Evolutionary conservation across 352 stramenopile genomes (phyloP).

Genomic region (Thalassiosira exigua): DNA sequence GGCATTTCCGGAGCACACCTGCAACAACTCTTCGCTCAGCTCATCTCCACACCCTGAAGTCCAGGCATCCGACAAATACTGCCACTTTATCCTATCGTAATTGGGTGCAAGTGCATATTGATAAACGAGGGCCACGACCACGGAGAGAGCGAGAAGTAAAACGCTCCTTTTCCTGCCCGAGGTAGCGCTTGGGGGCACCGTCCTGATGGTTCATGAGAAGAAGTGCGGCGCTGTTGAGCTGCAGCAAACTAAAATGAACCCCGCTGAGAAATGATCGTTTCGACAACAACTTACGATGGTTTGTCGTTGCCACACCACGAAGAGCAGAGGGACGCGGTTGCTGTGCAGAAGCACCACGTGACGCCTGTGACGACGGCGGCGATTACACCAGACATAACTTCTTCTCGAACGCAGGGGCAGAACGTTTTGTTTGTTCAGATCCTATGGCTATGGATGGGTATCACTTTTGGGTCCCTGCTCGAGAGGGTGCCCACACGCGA

Average conservation of each 20-base stretch:
- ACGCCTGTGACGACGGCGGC: conserved; percentile 32
- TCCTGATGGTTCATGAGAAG: conserved; percentile 24
- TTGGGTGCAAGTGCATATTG: conserved; percentile 82
- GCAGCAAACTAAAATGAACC: too few species aligned
- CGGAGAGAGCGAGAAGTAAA: conserved; percentile 77
- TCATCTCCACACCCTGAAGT: conserved; percentile 62
- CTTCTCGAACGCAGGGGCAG: too few species aligned
- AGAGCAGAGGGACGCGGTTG: conserved; percentile 60
- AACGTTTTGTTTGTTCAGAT: too few species aligned
- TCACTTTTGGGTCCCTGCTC: not conserved
- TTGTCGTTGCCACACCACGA: conserved; percentile 84
- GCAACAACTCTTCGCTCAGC: conserved; percentile 49
- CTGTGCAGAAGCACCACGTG: conserved; percentile 77
- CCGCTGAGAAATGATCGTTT: too few species aligned
- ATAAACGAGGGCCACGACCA: conserved; percentile 79
- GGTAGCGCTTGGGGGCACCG: conserved; percentile 57
- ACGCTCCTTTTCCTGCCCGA: conserved; percentile 84
- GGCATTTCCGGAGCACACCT: conserved; percentile 78
- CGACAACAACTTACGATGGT: conserved; percentile 51
- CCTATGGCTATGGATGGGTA: too few species aligned
- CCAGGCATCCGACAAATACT: conserved; percentile 70
- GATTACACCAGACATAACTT: conserved; percentile 40
- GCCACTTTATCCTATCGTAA: conserved; percentile 47
- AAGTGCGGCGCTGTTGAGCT: too few species aligned
- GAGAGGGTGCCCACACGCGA: too few species aligned